Evolutionary conservation across 1,139 yeast genomes (phyloP), one percentile per base, ranked within the genome.

Genomic region (Kodamaea plutei): DNA sequence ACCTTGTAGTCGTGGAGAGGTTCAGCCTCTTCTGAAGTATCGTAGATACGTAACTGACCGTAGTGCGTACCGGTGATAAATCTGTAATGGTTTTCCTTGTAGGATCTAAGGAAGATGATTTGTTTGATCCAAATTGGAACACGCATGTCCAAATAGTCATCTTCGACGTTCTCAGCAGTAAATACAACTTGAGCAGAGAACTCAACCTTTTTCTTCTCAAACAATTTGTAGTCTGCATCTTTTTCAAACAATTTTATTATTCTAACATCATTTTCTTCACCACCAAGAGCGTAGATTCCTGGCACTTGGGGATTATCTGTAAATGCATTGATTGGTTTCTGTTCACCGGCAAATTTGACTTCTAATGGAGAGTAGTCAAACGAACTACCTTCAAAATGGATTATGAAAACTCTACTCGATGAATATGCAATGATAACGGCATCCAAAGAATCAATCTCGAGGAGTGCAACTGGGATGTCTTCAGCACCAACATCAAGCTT

Each of bases 11-110:
- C 74, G 15, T 56, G 50, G 6, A 70, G 43, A 6, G 94, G 93
- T 51, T 70, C 77, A 33, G 72, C 64, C 14, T 82, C 81, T 40
- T 71, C 72, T 1, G 60, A 47, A 1, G 87, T 76, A 35, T 78
- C 76, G 47, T 83, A 83, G 23, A 63, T 57, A 39, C 87, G 69
- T 26, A 81, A 54, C 44, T 82, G 82, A 0, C 95, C 95, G 43
- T 77, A 73, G 37, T 72, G 63, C 2, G 96, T 84, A 3, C 79
- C 73, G 0, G 87, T 74, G 8, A 83, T 59, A 22, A 85, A 57
- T 33, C 67, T 60, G 54, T 58, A 72, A 4, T 62, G 47, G 16
- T 54, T 58, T 9, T 45, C 36, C 12, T 50, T 36, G 2, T 55
- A 40, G 4, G 48, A 41, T 9, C 56, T 54, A 14, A 72, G 47